Conservation (phyloP, 352 stramenopile genomes). For the Phytopythium boreale region DNA sequence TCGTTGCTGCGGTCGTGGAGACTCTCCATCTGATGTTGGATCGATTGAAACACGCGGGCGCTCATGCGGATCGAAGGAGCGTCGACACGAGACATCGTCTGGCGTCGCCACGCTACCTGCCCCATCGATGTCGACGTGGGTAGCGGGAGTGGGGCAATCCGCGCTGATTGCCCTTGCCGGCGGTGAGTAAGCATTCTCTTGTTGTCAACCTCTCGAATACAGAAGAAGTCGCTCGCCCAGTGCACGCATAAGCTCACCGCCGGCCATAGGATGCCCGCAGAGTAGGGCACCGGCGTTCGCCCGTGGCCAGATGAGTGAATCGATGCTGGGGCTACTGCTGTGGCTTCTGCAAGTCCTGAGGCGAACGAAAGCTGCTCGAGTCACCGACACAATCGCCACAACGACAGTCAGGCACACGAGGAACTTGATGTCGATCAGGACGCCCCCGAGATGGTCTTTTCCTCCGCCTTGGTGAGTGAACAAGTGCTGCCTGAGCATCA, state of each 20-base stretch:
- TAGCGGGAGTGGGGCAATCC: neutral
- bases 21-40: slow-evolving; percentile 27
- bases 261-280: slow-evolving; percentile 10
- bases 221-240: slow-evolving; percentile 16
- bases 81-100: neutral
- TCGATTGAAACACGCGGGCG: slow-evolving; percentile 13
- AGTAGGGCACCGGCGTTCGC: slow-evolving; percentile 11
- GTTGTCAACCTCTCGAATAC: neutral
- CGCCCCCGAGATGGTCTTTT: slow-evolving; percentile 18
- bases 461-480: slow-evolving; percentile 13
- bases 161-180: neutral
- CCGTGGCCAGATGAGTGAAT: neutral
- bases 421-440: slow-evolving; percentile 32
- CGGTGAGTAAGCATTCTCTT: neutral
- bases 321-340: neutral
- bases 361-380: neutral
- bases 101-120: neutral
- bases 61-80: neutral
- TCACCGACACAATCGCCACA: neutral
- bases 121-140: neutral
- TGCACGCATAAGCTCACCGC: slow-evolving; percentile 11
- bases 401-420: slow-evolving; percentile 17
- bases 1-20: slow-evolving; percentile 15
- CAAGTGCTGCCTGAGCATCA: slow-evolving; percentile 3
- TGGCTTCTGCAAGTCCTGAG: neutral